A percentile compares a stretch with the other conserved stretches of the same genome.
Evolutionary conservation across 2,329 filamentous ascomycete species (phyloP).

Genomic region (Clarireedia sp.): DNA sequence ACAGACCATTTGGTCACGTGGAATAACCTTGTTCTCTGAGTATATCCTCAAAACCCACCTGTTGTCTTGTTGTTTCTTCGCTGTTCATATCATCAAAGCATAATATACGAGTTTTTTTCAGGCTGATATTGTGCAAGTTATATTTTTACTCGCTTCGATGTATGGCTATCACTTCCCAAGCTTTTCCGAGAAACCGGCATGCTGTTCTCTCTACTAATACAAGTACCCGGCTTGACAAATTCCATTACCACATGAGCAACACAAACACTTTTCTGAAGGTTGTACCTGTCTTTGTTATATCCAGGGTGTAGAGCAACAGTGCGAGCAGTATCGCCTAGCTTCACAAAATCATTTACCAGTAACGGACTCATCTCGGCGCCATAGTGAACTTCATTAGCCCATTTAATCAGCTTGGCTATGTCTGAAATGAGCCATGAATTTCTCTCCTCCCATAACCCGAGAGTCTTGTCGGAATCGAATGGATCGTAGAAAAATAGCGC

Average conservation of each 20-base stretch:
- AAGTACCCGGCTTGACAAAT: too few relatives aligned
- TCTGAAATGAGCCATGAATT: neutral
- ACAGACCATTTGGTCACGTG: too few relatives aligned
- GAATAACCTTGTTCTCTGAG: too few relatives aligned
- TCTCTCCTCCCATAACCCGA: neutral
- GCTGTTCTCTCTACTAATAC: neutral
- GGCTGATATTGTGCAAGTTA: too few relatives aligned
- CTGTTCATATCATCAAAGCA: too few relatives aligned
- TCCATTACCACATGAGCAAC: neutral
- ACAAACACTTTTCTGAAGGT: neutral
- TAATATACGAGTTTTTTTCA: too few relatives aligned
- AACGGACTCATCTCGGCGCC: neutral
- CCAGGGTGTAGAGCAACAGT: neutral
- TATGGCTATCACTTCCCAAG: neutral
- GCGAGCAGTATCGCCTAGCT: neutral
- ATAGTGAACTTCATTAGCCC: neutral
- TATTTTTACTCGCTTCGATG: neutral
- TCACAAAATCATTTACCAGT: neutral
- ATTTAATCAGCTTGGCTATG: neutral
- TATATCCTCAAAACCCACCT: too few relatives aligned
- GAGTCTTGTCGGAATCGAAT: neutral
- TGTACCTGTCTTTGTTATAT: neutral
- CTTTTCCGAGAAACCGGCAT: neutral
- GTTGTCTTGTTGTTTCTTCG: too few relatives aligned
- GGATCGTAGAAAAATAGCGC: neutral